Conservation (phyloP, 2,329 filamentous ascomycete genomes). For the Triangularia verruculosa region DNA sequence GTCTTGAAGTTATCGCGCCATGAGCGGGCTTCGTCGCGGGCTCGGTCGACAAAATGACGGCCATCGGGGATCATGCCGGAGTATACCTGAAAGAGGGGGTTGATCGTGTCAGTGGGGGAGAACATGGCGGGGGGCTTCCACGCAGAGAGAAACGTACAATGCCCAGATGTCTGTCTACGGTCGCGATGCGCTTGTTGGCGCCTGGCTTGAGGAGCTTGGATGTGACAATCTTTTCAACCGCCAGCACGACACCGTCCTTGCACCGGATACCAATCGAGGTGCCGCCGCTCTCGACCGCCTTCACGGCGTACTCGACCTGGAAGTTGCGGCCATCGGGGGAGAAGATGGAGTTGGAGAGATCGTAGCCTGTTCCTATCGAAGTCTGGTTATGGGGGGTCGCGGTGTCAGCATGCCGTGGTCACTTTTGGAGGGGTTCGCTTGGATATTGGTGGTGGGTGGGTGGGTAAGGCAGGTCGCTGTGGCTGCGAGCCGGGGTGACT, state of each 20-base stretch:
- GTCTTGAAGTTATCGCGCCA: constrained; percentile 95
- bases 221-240: constrained; percentile 91
- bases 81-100: constrained; percentile 65
- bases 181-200: constrained; percentile 96
- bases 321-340: constrained; percentile 98
- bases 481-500: not conserved
- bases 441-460: not conserved
- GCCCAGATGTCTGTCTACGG: constrained; percentile 88
- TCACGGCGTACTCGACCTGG: constrained; percentile 97
- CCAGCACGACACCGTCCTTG: constrained; percentile 94
- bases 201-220: constrained; percentile 94
- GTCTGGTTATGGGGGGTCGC: constrained; percentile 57
- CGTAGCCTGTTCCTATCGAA: constrained; percentile 99
- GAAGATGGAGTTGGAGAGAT: constrained; percentile 99
- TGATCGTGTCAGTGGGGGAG: not conserved
- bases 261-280: constrained; percentile 94
- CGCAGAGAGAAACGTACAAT: constrained; percentile 59
- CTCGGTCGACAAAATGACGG: constrained; percentile 89
- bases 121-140: not conserved
- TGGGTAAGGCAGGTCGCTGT: not conserved
- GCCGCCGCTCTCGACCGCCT: constrained; percentile 96
- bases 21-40: constrained; percentile 85
- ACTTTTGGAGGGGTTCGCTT: not conserved
- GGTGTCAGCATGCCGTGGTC: constrained; percentile 9
- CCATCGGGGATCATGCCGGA: constrained; percentile 94